Evolutionary conservation across 2,329 filamentous ascomycete species (phyloP).

Genomic region (Pseudocercospora fijiensis): DNA sequence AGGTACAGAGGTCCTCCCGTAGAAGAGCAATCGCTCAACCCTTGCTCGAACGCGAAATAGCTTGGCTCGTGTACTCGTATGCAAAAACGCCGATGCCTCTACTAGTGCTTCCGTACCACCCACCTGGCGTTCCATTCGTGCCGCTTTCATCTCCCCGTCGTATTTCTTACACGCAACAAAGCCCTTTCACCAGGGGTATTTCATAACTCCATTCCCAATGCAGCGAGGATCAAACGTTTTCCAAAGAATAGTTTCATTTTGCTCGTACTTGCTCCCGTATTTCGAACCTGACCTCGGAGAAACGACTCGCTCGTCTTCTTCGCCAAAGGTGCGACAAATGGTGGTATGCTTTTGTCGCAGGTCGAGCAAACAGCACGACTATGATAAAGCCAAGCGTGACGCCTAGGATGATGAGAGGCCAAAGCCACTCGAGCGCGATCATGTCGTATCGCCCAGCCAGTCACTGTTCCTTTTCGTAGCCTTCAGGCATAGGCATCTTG

Average conservation of each 20-base stretch:
- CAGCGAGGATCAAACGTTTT: not conserved
- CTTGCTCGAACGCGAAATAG: not conserved
- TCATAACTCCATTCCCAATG: constrained; percentile 1
- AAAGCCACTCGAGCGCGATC: constrained; percentile 24
- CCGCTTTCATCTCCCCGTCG: not conserved
- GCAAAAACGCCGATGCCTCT: not conserved
- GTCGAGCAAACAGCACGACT: constrained; percentile 18
- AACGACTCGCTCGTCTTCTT: not conserved
- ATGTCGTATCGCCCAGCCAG: constrained; percentile 29
- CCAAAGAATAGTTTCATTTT: not conserved
- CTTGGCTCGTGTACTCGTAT: not conserved
- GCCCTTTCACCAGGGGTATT: not conserved
- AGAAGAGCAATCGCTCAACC: not conserved
- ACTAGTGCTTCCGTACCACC: not conserved
- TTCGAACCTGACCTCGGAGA: not conserved
- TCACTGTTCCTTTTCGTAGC: constrained; percentile 63
- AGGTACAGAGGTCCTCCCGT: not conserved
- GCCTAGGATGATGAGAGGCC: constrained; percentile 21
- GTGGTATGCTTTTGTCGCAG: not conserved
- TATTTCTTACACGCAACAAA: not conserved
- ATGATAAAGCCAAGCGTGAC: constrained; percentile 14
- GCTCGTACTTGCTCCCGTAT: not conserved
- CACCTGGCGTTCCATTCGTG: not conserved
- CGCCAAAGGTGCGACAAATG: not conserved
- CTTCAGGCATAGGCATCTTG: constrained; percentile 75